These are phyloP conservation scores for Yamadazyma jaroonii DNA, from an alignment of 1,139 yeast species.

Conservation along the genomic window DNA sequence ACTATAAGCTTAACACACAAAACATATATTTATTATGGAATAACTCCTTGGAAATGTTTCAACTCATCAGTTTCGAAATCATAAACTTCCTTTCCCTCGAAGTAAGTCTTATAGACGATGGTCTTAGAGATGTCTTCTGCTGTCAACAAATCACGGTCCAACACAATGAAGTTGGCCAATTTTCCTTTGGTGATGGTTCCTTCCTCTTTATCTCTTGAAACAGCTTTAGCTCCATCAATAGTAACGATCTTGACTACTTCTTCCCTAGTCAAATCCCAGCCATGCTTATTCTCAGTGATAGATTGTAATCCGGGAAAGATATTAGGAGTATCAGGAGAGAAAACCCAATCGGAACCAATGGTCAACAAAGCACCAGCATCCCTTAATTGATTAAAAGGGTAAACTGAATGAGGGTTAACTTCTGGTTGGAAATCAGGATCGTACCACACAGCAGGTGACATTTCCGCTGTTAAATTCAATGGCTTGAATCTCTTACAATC, in stretches of 20 bases:
- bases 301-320: constrained; percentile 22
- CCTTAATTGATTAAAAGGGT: constrained; percentile 19
- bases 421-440: constrained; percentile 22
- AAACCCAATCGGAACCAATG: constrained; percentile 23
- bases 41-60: constrained; percentile 18
- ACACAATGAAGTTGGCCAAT: constrained; percentile 19
- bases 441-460: constrained; percentile 22
- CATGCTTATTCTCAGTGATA: constrained; percentile 20
- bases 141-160: constrained; percentile 17
- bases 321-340: constrained; percentile 22
- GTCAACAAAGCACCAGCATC: constrained; percentile 20
- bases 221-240: constrained; percentile 19
- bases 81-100: constrained; percentile 20
- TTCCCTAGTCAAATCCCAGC: constrained; percentile 20
- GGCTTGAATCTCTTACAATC: constrained; percentile 18
- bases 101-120: constrained; percentile 18
- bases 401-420: constrained; percentile 19
- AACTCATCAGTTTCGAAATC: constrained; percentile 21
- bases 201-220: constrained; percentile 16
- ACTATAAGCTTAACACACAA: no score
- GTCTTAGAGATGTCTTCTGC: constrained; percentile 17
- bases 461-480: constrained; percentile 19
- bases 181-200: constrained; percentile 19
- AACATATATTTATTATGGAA: no score
- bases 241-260: constrained; percentile 19